phyloP scores from a whole-genome alignment of 495 filamentous ascomycete genomes.

The Penicillium flavigenum region DNA sequence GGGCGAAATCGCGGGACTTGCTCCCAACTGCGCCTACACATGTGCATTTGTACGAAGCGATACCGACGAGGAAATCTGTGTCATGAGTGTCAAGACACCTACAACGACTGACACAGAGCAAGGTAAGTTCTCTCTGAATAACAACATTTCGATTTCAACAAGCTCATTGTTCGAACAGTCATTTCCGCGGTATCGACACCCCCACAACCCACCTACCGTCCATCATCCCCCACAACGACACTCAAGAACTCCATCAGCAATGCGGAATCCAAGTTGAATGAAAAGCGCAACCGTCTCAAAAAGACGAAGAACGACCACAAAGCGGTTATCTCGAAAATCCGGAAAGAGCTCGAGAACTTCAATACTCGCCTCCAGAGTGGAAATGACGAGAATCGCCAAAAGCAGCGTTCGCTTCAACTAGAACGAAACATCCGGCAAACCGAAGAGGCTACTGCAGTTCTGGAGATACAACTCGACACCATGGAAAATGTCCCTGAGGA shows the following conservation, averaged over 20 bases:
- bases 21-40: constrained; percentile 79
- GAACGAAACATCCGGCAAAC: constrained; percentile 81
- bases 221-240: constrained; percentile 86
- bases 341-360: constrained; percentile 78
- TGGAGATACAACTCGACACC: constrained; percentile 64
- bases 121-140: constrained; percentile 36
- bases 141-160: not conserved
- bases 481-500: constrained; percentile 68
- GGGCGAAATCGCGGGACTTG: constrained; percentile 86
- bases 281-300: constrained; percentile 73
- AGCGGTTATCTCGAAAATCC: constrained; percentile 62
- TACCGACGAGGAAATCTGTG: constrained; percentile 71
- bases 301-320: constrained; percentile 78
- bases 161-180: constrained; percentile 22
- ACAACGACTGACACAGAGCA: constrained; percentile 66
- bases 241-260: constrained; percentile 82
- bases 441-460: constrained; percentile 64
- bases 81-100: constrained; percentile 76
- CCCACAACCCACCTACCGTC: constrained; percentile 63
- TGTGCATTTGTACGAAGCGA: constrained; percentile 78
- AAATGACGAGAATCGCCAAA: constrained; percentile 77
- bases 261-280: constrained; percentile 73
- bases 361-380: constrained; percentile 67
- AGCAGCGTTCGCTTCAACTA: constrained; percentile 73
- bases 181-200: constrained; percentile 45